Evolutionary conservation across 2,329 filamentous ascomycete genomes (phyloP), one percentile per base, ranked within the genome.

Genomic region (Macroventuria anomochaeta): DNA sequence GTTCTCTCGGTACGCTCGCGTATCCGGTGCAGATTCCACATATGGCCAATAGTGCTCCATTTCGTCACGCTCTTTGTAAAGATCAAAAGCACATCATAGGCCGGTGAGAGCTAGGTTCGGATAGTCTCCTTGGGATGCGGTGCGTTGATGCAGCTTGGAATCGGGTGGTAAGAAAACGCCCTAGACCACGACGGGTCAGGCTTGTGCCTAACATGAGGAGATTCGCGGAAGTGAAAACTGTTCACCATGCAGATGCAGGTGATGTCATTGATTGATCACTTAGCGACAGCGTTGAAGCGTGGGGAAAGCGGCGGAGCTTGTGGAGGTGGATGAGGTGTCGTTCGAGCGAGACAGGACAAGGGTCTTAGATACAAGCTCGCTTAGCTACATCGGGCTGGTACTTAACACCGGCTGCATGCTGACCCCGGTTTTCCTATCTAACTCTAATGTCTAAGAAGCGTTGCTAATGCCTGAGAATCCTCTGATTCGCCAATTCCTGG

Each of bases 1-100:
- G 33, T 38, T 28, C 15, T 39, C 20, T 48, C 42, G 56, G 34
- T 48, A 34, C 47, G 38, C 53, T 55, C 33, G 64, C 67, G 59
- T 63, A 63, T 54, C 55, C 55, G 59, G 44, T 62, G 63, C 59
- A 61, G 39, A 43, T 55, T 55, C 63, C 60, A 64, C 65, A 58
- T 63, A 63, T 59, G 49, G 55, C 55, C 53, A 65, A 57, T 55
- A 37, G 7, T n/a, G 17, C 25, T 12, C 13, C 18, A 17, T 3
- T 33, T 34, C 51, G 38, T 48, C 38, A 48, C 23, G 12, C 12
- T 29, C 29, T 17, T 21, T 40, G 7, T 40, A 25, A 46, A 40
- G 36, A 25, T 26, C 40, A 26, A 53, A n/a, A 48, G 40, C 28
- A 56, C 46, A 40, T 56, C 53, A 57, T 63, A 58, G 48, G 36